Conservation (phyloP, 768 basidiomycete genomes). For the Suillus paluster region DNA sequence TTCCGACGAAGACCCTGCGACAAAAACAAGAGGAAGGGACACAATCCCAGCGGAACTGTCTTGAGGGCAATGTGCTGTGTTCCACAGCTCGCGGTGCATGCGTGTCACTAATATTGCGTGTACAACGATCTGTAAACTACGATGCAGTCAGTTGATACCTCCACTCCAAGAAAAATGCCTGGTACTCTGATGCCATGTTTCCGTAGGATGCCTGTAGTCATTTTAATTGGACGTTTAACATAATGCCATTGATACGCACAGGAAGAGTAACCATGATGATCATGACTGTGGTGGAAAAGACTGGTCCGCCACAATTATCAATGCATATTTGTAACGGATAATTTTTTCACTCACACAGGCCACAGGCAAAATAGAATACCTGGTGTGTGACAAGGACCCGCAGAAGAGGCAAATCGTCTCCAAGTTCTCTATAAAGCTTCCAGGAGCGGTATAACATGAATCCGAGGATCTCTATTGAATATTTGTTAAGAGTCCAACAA, state of each 20-base stretch:
- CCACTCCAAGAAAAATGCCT: neutral
- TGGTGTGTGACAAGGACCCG: neutral
- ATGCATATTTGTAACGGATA: neutral
- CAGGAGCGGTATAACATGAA: conserved; percentile 1
- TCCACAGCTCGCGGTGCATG: neutral
- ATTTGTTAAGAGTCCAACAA: neutral
- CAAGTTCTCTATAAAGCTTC: neutral
- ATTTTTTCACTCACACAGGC: neutral
- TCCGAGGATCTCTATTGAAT: neutral
- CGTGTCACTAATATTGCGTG: neutral
- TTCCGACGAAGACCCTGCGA: neutral
- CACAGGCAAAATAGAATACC: neutral
- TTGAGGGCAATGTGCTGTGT: neutral
- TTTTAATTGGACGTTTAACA: neutral
- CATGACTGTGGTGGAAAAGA: neutral
- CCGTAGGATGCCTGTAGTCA: neutral
- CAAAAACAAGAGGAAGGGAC: neutral
- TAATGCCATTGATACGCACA: neutral
- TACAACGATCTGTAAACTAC: neutral
- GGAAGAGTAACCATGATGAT: neutral
- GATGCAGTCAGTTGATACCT: neutral
- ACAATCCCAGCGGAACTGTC: neutral
- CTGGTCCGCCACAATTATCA: neutral
- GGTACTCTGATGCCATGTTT: neutral
- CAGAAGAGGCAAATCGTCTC: neutral